These are phyloP conservation scores for Xylogone sp. DNA, from an alignment of 2,329 filamentous ascomycete species.

Conservation along the genomic window DNA sequence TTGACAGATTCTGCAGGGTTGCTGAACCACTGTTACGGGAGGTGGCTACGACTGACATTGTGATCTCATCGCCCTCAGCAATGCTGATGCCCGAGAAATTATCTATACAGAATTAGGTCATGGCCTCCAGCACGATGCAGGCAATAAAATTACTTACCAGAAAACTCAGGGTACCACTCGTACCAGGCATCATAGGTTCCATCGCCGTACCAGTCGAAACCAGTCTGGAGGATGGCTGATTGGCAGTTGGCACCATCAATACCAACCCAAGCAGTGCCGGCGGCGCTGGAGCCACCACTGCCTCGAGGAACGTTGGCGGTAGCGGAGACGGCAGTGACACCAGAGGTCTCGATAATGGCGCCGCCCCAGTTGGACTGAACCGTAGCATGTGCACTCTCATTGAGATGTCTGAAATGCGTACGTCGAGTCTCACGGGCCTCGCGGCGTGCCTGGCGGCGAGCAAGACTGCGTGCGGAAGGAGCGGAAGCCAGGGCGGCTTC, in stretches of 20 bases:
- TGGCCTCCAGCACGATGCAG: background rate
- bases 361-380: background rate
- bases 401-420: background rate
- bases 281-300: background rate
- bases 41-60: conserved; percentile 32
- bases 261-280: conserved; percentile 55
- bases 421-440: background rate
- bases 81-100: conserved; percentile 32
- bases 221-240: conserved; percentile 52
- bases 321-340: background rate
- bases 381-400: background rate
- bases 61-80: conserved; percentile 38
- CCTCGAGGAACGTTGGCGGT: background rate
- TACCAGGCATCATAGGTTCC: conserved; percentile 55
- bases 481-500: background rate
- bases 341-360: background rate
- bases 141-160: background rate
- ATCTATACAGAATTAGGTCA: background rate
- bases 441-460: background rate
- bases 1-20: conserved; percentile 41
- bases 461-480: background rate
- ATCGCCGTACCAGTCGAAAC: conserved; percentile 51
- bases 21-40: conserved; percentile 36
- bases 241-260: conserved; percentile 57
- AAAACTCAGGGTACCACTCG: conserved; percentile 53